Base-by-base conservation (phyloP, 345 rosid genomes). In the Euphorbia pulcherrima region DNA sequence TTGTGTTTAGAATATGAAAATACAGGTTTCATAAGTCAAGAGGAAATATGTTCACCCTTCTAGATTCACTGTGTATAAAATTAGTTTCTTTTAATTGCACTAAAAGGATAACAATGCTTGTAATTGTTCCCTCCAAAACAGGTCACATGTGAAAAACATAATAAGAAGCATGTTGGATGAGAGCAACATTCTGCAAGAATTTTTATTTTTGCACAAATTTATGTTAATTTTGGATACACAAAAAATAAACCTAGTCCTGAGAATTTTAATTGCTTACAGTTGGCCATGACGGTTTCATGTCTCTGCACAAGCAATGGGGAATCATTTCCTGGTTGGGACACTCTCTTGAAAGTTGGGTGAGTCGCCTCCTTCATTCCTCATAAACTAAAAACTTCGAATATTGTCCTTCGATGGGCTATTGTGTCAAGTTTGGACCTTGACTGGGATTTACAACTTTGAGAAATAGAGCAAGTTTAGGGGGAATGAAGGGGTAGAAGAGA, bases 261-360 rank as follows among this genome's bases (percentile, higher is more conserved):
- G 51, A 58, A 0, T 56, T 47, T 1, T 52, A 41, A 18, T 28
- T 4, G 3, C 21, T 28, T 77, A 81, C 86, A 87, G 96, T 67
- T 93, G 77, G 94, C 96, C 23, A 74, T 61, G 40, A 84, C 95
- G 4, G 79, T 91, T 33, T 83, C 90, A 13, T 76, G 83, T 64
- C 53, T 93, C 52, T 93, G 99, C 55, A 65, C 86, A 68, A 84
- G 81, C 89, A 91, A 93, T 60, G 85, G 85, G 62, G 95, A 86
- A 84, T 70, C 84, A 66, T 91, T 87, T 84, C 96, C 97, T 16
- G 96, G 99, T 71, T 89, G 99, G 99, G 99, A 91, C 66, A 65
- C 78, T 29, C 91, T 93, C 74, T 69, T 93, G 41, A 85, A 78
- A 81, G 77, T 89, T 46, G 95, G 92, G 90, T 87, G 75, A 83